Evolutionary conservation across 1,284 basidiomycete genomes (phyloP), one percentile per base, ranked within the genome.

Genomic region (Coniferiporia sulphurascens): DNA sequence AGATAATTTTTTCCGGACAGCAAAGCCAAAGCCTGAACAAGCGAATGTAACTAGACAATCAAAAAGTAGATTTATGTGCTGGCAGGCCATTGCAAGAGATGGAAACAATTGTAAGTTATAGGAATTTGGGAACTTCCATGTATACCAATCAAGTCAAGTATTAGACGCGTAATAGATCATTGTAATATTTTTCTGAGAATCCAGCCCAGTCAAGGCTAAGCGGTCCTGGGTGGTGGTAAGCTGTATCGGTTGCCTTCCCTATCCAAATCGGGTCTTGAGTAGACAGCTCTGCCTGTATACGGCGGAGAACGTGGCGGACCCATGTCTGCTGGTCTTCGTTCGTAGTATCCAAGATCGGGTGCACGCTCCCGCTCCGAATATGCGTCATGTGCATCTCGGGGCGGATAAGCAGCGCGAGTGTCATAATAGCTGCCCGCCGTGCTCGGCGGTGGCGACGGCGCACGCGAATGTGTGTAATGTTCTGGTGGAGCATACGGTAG

Each of bases 191-290:
- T 36, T 41, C n/a, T 21, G 22, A 35, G 12, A 34, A 22, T 21
- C 34, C 17, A 0, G 34, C 49, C 27, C 27, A 3, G 35, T 21
- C 13, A 17, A 50, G 15, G 4, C 51, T 27, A 61, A n/a, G 60
- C 60, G 22, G 60, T 61, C 51, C 60, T 61, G n/a, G 60, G 60
- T 19, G 60, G 60, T 13, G 50, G 53, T 27, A 36, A 19, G 43
- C n/a, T 59, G 43, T 57, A 61, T 34, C 53, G 41, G 17, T 43
- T 22, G 35, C 43, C 53, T 13, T 55, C 53, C 44, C 60, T 56
- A 35, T 57, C 56, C 13, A 58, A 21, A 19, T 58, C 60, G 7
- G 60, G 60, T 22, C 60, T 56, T 17, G 60, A 54, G 48, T 61
- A 61, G 27, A 56, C 38, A 41, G 55, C 50, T 50, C 60, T 57